Conservation (phyloP, 305 asterid species). For the Nicotiana rustica region DNA sequence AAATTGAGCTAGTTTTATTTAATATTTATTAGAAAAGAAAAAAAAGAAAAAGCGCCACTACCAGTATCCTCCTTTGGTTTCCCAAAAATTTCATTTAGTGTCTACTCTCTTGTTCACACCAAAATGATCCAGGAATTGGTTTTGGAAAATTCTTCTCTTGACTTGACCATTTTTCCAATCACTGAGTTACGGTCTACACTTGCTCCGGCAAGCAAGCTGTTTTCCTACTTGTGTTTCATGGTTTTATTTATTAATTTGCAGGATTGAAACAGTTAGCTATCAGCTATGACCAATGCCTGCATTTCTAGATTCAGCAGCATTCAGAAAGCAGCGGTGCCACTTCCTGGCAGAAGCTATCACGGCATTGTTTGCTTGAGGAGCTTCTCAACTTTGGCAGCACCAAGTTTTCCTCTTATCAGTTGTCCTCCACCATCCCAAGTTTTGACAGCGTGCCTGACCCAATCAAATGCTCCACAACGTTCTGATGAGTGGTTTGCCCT, state of each 20-base stretch:
- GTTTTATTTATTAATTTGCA: conserved; percentile 15
- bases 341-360: conserved; percentile 54
- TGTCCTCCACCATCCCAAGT: conserved; percentile 50
- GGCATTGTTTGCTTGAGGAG: conserved; percentile 49
- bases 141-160: not conserved
- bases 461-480: conserved; percentile 78
- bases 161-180: not conserved
- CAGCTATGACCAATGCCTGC: conserved; percentile 67
- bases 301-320: conserved; percentile 62
- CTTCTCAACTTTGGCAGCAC: conserved; percentile 65
- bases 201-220: not conserved
- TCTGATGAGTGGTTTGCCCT: conserved; percentile 98
- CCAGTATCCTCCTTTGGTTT: not conserved
- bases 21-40: not conserved
- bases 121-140: not conserved
- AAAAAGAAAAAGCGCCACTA: not conserved
- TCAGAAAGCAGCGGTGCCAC: conserved; percentile 57
- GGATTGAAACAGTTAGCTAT: not conserved
- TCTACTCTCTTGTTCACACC: not conserved
- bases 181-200: not conserved
- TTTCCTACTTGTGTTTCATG: conserved; percentile 21
- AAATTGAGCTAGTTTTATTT: not conserved
- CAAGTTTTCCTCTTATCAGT: conserved; percentile 38
- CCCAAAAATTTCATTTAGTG: not conserved
- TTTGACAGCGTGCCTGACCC: conserved; percentile 55